Evolutionary conservation across 331 rosid species (phyloP), one percentile per base, ranked within the genome.

Genomic region (Prunus yedoensis): DNA sequence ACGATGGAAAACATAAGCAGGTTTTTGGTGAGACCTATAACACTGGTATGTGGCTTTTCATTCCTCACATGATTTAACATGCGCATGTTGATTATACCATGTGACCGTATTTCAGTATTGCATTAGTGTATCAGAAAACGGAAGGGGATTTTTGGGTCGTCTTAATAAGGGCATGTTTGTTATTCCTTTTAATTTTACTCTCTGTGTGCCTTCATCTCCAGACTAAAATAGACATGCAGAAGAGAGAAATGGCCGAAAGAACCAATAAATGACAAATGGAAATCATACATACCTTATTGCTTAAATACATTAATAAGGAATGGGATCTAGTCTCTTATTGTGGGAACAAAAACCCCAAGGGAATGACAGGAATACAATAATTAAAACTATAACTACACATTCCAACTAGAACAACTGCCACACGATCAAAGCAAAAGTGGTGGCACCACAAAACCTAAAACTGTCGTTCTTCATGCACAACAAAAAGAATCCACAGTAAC

Each of bases 321-420:
- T 75, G 77, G 69, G 32, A 75, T 49, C 61, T 70, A 8, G 59
- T 74, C 72, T 86, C 83, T 89, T 85, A 84, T 86, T 89, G 81
- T 80, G 78, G 74, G 63, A 64, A 74, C 15, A 75, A 65, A 81
- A 67, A 68, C 59, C 67, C 17, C 23, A n/a, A 53, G 46, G 75
- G 52, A 50, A 78, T 57, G 78, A 67, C 74, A 18, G 81, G 53
- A 83, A 65, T 66, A 82, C 81, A 78, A 54, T 61, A 46, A 82
- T 46, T 1, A 32, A 43, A 30, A 43, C 38, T 75, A 74, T 54
- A 73, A 70, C 89, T 85, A 79, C 84, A 77, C 82, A 80, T 69
- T 68, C 80, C 76, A 78, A 81, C 90, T 81, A 74, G 58, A 78
- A 38, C 61, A 71, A 80, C 76, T 77, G 75, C 84, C 87, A 82